phyloP scores from a whole-genome alignment of 1,139 yeast species.

The Starmera stellimalicola region DNA sequence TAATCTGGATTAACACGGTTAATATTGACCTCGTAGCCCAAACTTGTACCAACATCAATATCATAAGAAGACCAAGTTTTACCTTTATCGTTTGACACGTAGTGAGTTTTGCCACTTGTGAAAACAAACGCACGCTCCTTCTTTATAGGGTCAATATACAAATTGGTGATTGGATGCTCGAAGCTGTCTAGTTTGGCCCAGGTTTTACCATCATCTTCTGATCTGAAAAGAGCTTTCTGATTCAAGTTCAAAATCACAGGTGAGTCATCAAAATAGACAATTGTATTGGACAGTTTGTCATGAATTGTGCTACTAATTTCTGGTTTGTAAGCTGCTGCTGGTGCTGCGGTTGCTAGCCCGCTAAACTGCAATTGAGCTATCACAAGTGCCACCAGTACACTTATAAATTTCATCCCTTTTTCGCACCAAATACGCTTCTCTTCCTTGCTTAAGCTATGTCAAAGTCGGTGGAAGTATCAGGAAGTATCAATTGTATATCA shows the following conservation, averaged over 20 bases:
- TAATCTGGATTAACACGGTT: slow-evolving; percentile 33
- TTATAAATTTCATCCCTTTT: background rate
- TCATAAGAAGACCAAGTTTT: slow-evolving; percentile 43
- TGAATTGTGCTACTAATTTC: slow-evolving; percentile 9
- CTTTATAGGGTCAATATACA: slow-evolving; percentile 37
- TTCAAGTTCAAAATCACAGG: slow-evolving; percentile 34
- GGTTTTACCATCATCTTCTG: slow-evolving; percentile 48
- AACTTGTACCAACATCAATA: slow-evolving; percentile 14
- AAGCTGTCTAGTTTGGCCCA: slow-evolving; percentile 35
- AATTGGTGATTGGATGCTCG: slow-evolving; percentile 20
- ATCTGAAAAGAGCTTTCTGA: slow-evolving; percentile 27
- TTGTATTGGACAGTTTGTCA: slow-evolving; percentile 14
- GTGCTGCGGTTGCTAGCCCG: background rate
- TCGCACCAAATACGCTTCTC: background rate
- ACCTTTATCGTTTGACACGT: slow-evolving; percentile 49
- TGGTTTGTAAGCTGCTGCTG: slow-evolving; percentile 13
- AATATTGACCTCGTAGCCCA: slow-evolving; percentile 23
- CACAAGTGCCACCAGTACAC: background rate
- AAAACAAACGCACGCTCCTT: slow-evolving; percentile 45
- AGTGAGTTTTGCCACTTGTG: slow-evolving; percentile 34
- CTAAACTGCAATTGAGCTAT: background rate
- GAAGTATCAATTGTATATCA: too few species aligned
- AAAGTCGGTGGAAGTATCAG: too few species aligned
- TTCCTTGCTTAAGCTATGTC: too few species aligned
- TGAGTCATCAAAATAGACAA: slow-evolving; percentile 48